Base-by-base conservation (phyloP, 371 early-diverging fungal genomes). In the Mortierella sp. region DNA sequence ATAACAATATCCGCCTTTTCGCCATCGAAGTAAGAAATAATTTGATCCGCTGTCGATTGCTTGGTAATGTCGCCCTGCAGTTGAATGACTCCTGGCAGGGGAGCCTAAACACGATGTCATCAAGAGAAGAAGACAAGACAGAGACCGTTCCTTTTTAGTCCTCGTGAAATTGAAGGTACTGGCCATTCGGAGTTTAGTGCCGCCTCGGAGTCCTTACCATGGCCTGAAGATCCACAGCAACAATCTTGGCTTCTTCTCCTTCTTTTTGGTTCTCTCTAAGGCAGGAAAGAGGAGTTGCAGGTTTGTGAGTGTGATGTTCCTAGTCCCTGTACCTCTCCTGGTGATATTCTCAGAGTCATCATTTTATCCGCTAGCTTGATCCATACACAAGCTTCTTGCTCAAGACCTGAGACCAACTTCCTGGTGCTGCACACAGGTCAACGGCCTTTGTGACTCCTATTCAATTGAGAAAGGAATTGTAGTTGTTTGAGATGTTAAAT, bases 31-130 rank as follows among this genome's bases (percentile, higher is more conserved):
- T 92, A 90, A 2, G 90, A 85, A 56, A 95, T 88, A 62, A 99
- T 98, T 74, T 93, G 88, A 63, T 95, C 91, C 4, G 96, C 96
- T 5, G 99, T 99, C 25, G 91, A 89, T 61, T 89, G 82, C 74
- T 98, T 94, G n/a, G 99, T 99, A 62, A 99, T 99, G 84, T 99
- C 99, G 59, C 98, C 99, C 81, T 99, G 98, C 44, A 99, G 76
- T 81, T 96, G 94, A 58, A 92, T 89, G 29, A 99, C 99, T 15
- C 96, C 98, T 6, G 92, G 91, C 23, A 99, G 85, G 45, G 99
- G 98, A 0, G 96, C 96, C 92, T 91, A 64, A 26, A 11, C 9
- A 37, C 37, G 37, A 37, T 43, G 28, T 47, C 25, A 50, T 21
- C 12, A 21, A 45, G 19, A 9, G 18, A 46, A 37, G 45, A 50